A percentile compares a stretch with the other conserved stretches of the same genome.
Conservation (phyloP, 2,329 filamentous ascomycete genomes). For the Aspergillus ochraceoroseus region DNA sequence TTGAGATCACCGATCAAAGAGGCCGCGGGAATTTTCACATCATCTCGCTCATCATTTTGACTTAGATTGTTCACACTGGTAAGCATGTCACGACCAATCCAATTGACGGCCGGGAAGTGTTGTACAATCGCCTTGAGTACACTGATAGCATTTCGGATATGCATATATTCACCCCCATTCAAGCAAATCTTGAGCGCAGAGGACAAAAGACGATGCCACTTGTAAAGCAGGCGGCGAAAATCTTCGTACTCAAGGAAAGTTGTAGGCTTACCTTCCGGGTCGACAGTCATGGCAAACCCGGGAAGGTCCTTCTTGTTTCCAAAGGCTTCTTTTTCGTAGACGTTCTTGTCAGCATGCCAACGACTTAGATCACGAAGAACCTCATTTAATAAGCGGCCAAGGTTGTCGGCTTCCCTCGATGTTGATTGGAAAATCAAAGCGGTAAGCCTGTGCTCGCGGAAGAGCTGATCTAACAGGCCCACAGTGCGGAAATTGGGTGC, state of each 20-base stretch:
- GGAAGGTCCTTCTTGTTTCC: slow-evolving; percentile 61
- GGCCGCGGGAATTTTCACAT: slow-evolving; percentile 49
- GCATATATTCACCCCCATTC: slow-evolving; percentile 85
- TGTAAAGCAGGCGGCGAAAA: slow-evolving; percentile 78
- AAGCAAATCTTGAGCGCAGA: slow-evolving; percentile 77
- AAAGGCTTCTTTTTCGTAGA: slow-evolving; percentile 78
- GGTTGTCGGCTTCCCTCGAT: slow-evolving; percentile 81
- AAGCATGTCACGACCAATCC: slow-evolving; percentile 61
- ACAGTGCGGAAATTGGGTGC: slow-evolving; percentile 83
- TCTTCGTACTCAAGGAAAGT: slow-evolving; percentile 75
- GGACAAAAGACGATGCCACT: slow-evolving; percentile 83
- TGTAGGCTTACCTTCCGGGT: slow-evolving; percentile 64
- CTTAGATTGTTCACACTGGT: slow-evolving; percentile 42
- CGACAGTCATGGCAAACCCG: slow-evolving; percentile 73
- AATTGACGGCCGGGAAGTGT: slow-evolving; percentile 82
- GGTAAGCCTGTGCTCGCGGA: slow-evolving; percentile 74
- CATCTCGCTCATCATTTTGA: slow-evolving; percentile 45
- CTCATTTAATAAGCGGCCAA: slow-evolving; percentile 86
- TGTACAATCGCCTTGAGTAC: slow-evolving; percentile 75
- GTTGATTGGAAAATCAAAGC: slow-evolving; percentile 84
- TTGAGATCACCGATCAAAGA: slow-evolving; percentile 48
- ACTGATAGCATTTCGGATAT: slow-evolving; percentile 92
- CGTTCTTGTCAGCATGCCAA: slow-evolving; percentile 74
- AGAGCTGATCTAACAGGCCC: slow-evolving; percentile 75
- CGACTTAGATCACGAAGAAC: slow-evolving; percentile 70